Percentiles rank a stretch among this genome's conserved stretches.
phyloP scores from a whole-genome alignment of 2,329 filamentous ascomycete species.

The Alternaria novae-zelandiae region DNA sequence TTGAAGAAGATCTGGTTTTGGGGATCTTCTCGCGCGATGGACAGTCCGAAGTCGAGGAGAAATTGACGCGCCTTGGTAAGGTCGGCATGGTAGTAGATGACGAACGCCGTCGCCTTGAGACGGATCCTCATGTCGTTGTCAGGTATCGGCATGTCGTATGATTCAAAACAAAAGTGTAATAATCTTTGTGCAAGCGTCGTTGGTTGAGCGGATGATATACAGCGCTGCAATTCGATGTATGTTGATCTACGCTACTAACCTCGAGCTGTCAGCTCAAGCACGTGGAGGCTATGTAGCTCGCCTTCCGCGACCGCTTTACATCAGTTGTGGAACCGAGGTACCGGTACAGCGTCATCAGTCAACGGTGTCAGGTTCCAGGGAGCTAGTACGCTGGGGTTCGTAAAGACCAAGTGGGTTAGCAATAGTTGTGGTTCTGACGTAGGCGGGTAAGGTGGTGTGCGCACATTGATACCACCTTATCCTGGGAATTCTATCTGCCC shows the following conservation, averaged over 20 bases:
- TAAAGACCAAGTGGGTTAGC: not conserved
- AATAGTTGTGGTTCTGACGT: not conserved
- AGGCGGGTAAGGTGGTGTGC: not conserved
- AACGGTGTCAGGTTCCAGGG: not conserved
- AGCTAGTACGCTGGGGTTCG: not conserved
- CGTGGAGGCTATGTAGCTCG: not conserved
- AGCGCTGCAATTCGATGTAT: not conserved
- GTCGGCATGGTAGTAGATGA: conserved; percentile 22
- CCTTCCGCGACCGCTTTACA: not conserved
- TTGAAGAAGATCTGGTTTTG: conserved; percentile 66
- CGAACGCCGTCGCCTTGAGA: conserved; percentile 2
- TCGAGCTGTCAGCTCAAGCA: not conserved
- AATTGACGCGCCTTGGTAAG: conserved; percentile 18
- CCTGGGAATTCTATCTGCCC: not conserved
- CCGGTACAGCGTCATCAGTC: not conserved
- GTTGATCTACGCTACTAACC: not conserved
- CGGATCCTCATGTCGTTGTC: not conserved
- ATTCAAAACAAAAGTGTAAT: not conserved
- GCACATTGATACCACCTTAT: not conserved
- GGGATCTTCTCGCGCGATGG: too few relatives aligned
- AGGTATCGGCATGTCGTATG: conserved; percentile 2
- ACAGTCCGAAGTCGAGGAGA: too few relatives aligned
- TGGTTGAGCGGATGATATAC: not conserved
- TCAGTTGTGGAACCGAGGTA: not conserved
- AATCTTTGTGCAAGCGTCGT: not conserved